Base-by-base conservation (phyloP, 495 filamentous ascomycete species). In the Aspergillus nanangensis region DNA sequence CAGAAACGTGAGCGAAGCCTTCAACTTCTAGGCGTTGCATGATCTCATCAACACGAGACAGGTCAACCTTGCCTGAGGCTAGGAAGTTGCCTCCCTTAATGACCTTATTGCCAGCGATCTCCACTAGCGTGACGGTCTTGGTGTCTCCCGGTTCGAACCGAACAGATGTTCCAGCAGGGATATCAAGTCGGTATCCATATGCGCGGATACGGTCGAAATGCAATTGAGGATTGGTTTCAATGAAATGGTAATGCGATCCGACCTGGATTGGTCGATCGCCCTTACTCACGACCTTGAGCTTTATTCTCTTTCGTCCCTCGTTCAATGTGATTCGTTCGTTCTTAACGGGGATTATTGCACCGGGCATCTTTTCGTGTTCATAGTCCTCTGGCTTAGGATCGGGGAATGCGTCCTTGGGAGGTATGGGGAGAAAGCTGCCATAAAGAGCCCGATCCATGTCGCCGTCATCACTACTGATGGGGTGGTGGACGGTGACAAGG, bases 211-310 rank as follows among this genome's bases (percentile, higher is more conserved):
- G 87, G 63, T 98, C 93, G 63, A 98, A 98, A 58, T 88, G 81
- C 43, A 98, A 72, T 63, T 86, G 80, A 17, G 91, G 87, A 60
- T 98, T 98, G 17, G 82, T 86, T 72, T 98, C 93, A 57, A 96
- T 79, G 63, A 98, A 90, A 67, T 97, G 91, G 66, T 97, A 98
- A 63, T 98, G 93, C 45, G 88, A 95, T 15, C 93, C 93, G 51
- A 91, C 76, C 81, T 95, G 91, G 50, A 96, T 84, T 10, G 93
- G 92, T 25, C 93, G 71, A 67, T 97, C 94, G 2, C 93, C 94
- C 47, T 82, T 88, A 61, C 87, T 96, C 50, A 81, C 87, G 4
- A 98, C 83, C 57, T 72, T 80, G 9, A 98, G 67, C 51, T 62
- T 70, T 34, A 91, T 86, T 35, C 91, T 72, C 63, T 79, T 83